Evolutionary conservation across 1,284 basidiomycete genomes (phyloP), one percentile per base, ranked within the genome.

Genomic region (Microbotryum lychnidis-dioicae): DNA sequence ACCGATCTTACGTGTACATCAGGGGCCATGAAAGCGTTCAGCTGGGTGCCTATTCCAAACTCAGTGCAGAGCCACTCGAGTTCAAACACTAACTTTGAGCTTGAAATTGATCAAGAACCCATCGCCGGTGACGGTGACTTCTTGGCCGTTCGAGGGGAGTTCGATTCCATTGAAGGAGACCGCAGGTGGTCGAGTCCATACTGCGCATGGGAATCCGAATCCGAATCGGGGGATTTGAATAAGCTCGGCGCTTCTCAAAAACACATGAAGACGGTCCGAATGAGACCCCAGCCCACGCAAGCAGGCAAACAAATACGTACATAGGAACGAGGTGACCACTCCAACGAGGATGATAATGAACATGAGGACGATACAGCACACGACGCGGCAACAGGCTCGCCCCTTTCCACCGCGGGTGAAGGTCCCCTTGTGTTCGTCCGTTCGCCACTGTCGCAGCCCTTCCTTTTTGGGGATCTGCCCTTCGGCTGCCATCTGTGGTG

Each of bases 401-500:
- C 64, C 60, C 48, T 62, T 68, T 0, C 72, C 71, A 3, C 73
- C 73, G 4, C 68, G 53, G 1, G 67, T 69, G 29, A 73, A 65
- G 5, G 69, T 68, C 16, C 72, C 72, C 3, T 65, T 58, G 60
- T 73, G 73, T 58, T 74, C 72, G 55, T 74, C 72, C 12, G 63
- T 65, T 48, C 73, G 60, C 64, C 69, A 74, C 71, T 73, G 72
- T 49, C 69, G 56, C n/a, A 74, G 62, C 7, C 72, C 73, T 48
- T 69, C 73, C 56, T 74, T 73, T 58, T 73, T 72, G 4, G 73
- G 73, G 50, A 74, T 74, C 58, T 70, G 66, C 3, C 73, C 73
- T 51, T 72, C 72, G 6, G 72, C 72, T 31, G 73, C 73, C 64
- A 71, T 68, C 68, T 71, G 47, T 6, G 0, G 33, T 23, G 8